phyloP scores from a whole-genome alignment of 164 flowering plant species.

The Vitis vinifera region ASM3070453v1 NC_081811.1:5389501-5390000 shows the following conservation, averaged over 20 bases:
- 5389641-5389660: neutral
- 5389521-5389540: too few species aligned
- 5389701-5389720: neutral
- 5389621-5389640: neutral
- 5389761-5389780: neutral
- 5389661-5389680: neutral
- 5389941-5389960: neutral
- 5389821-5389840: neutral
- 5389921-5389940: neutral
- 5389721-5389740: neutral
- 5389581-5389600: neutral
- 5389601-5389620: neutral
- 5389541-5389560: too few species aligned
- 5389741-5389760: neutral
- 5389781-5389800: neutral
- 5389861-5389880: neutral
- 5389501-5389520: too few species aligned
- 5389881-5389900: neutral
- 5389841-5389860: neutral
- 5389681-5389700: neutral
- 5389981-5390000: neutral
- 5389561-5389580: neutral
- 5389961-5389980: neutral
- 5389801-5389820: neutral
- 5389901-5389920: neutral